phyloP scores from a whole-genome alignment of 73 alveolate species.

The Paramecium sexaurelia region DNA sequence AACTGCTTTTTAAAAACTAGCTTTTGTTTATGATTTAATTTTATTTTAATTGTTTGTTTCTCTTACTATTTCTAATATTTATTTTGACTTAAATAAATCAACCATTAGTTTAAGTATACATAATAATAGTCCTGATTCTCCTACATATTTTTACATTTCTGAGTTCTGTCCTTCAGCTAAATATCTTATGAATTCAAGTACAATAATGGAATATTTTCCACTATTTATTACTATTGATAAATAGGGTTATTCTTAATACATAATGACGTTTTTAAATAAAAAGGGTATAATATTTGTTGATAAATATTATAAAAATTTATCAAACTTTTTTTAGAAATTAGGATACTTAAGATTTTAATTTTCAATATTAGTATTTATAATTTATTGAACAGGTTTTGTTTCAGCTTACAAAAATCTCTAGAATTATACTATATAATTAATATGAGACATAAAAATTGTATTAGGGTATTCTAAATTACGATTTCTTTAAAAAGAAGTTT shows the following conservation, averaged over 20 bases:
- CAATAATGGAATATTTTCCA: not conserved
- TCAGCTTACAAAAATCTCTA: not conserved
- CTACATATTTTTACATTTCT: not conserved
- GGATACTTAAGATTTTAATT: not conserved
- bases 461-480: not conserved
- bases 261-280: not conserved
- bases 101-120: not conserved
- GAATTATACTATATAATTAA: not conserved
- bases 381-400: not conserved
- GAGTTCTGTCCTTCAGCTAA: constrained; percentile 24
- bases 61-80: constrained; percentile 11
- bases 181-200: not conserved
- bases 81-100: not conserved
- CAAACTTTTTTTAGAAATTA: not conserved
- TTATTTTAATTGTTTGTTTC: not conserved
- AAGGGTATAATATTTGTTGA: not conserved
- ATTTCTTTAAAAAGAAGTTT: not conserved
- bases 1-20: not conserved
- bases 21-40: not conserved
- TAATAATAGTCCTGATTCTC: not conserved
- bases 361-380: not conserved
- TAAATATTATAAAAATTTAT: not conserved
- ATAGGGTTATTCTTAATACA: not conserved
- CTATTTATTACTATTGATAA: not conserved
- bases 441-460: not conserved